phyloP scores from a whole-genome alignment of 2,329 filamentous ascomycete species.

The Lecanosticta acicola region DNA sequence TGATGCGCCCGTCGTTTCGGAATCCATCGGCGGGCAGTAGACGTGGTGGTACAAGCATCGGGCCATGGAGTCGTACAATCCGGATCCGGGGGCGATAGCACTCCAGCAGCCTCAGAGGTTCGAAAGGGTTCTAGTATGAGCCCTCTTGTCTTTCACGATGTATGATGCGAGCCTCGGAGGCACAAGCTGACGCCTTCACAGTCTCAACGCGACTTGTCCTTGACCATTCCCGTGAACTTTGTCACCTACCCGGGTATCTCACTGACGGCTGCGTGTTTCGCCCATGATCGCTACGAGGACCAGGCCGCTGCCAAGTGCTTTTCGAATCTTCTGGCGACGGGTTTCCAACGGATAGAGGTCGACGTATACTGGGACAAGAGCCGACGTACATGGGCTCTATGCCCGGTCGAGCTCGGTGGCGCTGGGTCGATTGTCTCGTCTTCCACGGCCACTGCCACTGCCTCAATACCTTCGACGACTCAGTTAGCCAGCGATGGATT shows the following conservation, averaged over 20 bases:
- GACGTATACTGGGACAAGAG: slow-evolving; percentile 60
- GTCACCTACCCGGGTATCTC: slow-evolving; percentile 54
- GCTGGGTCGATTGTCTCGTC: slow-evolving; percentile 9
- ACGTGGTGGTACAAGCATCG: too few species aligned
- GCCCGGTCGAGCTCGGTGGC: slow-evolving; percentile 49
- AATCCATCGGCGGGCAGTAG: not conserved
- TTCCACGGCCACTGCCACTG: slow-evolving; percentile 11
- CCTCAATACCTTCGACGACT: slow-evolving; percentile 5
- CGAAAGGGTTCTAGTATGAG: slow-evolving; percentile 29
- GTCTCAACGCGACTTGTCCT: slow-evolving; percentile 58
- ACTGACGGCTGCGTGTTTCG: slow-evolving; percentile 55
- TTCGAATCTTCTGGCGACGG: slow-evolving; percentile 57
- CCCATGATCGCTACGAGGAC: slow-evolving; percentile 49
- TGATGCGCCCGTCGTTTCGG: too few species aligned
- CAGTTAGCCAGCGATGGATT: slow-evolving; percentile 3
- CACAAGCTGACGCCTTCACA: slow-evolving; percentile 1
- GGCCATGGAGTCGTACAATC: slow-evolving; percentile 1
- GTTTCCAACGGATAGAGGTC: slow-evolving; percentile 53
- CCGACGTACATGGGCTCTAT: slow-evolving; percentile 53
- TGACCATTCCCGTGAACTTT: slow-evolving; percentile 58
- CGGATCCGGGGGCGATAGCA: slow-evolving; percentile 3
- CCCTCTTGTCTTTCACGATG: too few species aligned
- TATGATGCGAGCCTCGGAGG: too few species aligned
- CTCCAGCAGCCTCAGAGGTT: slow-evolving; percentile 13
- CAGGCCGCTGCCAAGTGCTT: slow-evolving; percentile 50